A percentile compares a stretch with the other conserved stretches of the same genome.
These are phyloP conservation scores for Nakaseomyces kungkrabaensis DNA, from an alignment of 1,139 yeast species.

Conservation along the genomic window DNA sequence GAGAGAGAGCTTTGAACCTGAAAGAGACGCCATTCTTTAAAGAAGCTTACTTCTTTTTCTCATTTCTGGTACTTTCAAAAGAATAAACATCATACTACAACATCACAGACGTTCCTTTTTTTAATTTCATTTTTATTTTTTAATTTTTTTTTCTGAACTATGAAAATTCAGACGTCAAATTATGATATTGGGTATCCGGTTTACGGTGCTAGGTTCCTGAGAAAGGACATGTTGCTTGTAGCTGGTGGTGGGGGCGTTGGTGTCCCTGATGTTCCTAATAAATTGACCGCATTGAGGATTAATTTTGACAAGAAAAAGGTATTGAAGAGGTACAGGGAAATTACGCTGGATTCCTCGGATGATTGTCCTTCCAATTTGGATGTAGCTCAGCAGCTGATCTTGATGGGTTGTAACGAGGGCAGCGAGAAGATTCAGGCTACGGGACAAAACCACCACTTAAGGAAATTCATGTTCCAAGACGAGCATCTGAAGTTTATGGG, in stretches of 20 bases:
- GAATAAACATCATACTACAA: too few relatives aligned
- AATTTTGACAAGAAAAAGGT: slow-evolving; percentile 44
- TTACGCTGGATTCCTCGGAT: slow-evolving; percentile 49
- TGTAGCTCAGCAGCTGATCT: slow-evolving; percentile 40
- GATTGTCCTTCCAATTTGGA: slow-evolving; percentile 73
- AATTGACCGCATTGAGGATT: slow-evolving; percentile 59
- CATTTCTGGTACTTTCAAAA: too few relatives aligned
- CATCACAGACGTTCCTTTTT: too few relatives aligned
- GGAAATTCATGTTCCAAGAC: slow-evolving; percentile 52
- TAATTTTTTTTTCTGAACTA: not conserved
- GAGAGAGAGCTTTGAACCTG: too few relatives aligned
- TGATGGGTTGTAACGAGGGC: slow-evolving; percentile 70
- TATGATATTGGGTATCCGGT: slow-evolving; percentile 69
- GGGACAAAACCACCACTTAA: slow-evolving; percentile 54
- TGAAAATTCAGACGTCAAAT: not conserved
- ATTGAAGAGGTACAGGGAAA: slow-evolving; percentile 53
- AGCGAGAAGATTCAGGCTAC: slow-evolving; percentile 51
- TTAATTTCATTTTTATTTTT: not conserved
- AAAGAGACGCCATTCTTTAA: too few relatives aligned
- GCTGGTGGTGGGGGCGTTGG: slow-evolving; percentile 98
- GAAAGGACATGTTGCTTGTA: slow-evolving; percentile 52
- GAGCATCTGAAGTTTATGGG: slow-evolving; percentile 55
- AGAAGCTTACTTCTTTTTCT: too few relatives aligned
- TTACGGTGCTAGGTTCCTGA: slow-evolving; percentile 64
- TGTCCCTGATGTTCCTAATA: slow-evolving; percentile 78